A percentile compares a stretch with the other conserved stretches of the same genome.
Evolutionary conservation across 83 land plant genomes (phyloP).

Genomic region (Thuja plicata): DNA sequence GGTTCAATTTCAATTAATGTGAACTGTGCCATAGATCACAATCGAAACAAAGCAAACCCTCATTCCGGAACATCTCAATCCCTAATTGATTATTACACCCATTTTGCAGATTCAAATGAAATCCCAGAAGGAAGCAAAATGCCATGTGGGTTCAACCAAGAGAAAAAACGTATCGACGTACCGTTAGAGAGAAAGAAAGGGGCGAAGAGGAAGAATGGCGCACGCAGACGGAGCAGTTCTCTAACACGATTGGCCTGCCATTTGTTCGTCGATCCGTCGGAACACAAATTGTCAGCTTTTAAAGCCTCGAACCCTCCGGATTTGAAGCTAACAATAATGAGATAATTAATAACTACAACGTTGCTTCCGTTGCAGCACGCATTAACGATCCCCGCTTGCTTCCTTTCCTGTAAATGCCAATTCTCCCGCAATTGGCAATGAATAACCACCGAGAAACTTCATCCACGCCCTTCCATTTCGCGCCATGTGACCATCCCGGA

Average conservation of each 20-base stretch:
- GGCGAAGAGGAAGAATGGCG: background rate
- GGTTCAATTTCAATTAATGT: background rate
- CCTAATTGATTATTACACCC: background rate
- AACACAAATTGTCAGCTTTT: background rate
- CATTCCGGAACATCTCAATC: background rate
- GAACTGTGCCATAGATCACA: background rate
- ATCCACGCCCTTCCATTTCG: background rate
- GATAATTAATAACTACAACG: background rate
- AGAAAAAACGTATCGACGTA: background rate
- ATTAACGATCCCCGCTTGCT: background rate
- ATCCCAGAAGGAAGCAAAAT: background rate
- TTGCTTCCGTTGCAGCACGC: background rate
- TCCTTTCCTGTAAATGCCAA: background rate
- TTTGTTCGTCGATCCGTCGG: background rate
- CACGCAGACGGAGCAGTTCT: background rate
- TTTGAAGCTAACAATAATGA: background rate
- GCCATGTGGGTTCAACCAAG: background rate
- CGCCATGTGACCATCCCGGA: constrained; percentile 1
- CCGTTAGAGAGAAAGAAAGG: background rate
- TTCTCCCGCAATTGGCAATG: constrained; percentile 1
- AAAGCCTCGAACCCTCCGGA: background rate
- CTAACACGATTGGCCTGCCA: background rate
- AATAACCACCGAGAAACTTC: constrained; percentile 9
- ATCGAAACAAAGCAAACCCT: background rate
- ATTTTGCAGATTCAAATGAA: background rate